Evolutionary conservation across 106 monocot genomes (phyloP).

Genomic region (Gastrodia elata): DNA sequence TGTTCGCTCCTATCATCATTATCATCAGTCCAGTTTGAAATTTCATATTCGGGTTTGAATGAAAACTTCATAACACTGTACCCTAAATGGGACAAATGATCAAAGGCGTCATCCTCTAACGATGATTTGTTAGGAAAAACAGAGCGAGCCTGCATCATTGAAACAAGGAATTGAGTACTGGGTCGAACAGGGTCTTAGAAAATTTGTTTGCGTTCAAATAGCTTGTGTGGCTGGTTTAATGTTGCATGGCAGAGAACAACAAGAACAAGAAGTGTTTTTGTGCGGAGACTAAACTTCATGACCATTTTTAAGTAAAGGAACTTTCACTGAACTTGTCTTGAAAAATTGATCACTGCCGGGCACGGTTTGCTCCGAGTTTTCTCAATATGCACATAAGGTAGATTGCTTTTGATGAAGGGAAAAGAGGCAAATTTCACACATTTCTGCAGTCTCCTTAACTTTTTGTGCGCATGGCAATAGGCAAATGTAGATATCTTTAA

Average conservation of each 20-base stretch:
- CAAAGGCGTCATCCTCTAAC: background rate
- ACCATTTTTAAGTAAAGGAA: slow-evolving; percentile 24
- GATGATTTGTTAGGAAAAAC: slow-evolving; percentile 4
- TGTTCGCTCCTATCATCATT: background rate
- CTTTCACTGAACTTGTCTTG: slow-evolving; percentile 4
- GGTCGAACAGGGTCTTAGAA: slow-evolving; percentile 14
- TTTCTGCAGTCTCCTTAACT: slow-evolving; percentile 42
- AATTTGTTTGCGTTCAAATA: slow-evolving; percentile 18
- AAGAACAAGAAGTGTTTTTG: slow-evolving; percentile 32
- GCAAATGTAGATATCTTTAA: slow-evolving; percentile 58
- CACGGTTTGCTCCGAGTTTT: slow-evolving; percentile 17
- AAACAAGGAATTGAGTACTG: background rate
- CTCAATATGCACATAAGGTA: slow-evolving; percentile 19
- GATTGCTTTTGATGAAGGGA: slow-evolving; percentile 37
- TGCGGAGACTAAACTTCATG: background rate
- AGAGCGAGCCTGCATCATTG: background rate
- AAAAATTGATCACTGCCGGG: background rate
- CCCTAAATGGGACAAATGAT: slow-evolving; percentile 25
- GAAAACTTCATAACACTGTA: slow-evolving; percentile 32
- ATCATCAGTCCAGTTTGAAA: slow-evolving; percentile 26
- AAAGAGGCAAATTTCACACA: slow-evolving; percentile 56
- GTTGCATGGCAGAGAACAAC: slow-evolving; percentile 31
- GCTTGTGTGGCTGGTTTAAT: slow-evolving; percentile 15
- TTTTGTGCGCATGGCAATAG: slow-evolving; percentile 45
- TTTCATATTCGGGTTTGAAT: slow-evolving; percentile 41